A percentile compares a stretch with the other conserved stretches of the same genome.
Conservation (phyloP, 2,329 filamentous ascomycete species). For the Phaeophleospora eucalypticola region DNA sequence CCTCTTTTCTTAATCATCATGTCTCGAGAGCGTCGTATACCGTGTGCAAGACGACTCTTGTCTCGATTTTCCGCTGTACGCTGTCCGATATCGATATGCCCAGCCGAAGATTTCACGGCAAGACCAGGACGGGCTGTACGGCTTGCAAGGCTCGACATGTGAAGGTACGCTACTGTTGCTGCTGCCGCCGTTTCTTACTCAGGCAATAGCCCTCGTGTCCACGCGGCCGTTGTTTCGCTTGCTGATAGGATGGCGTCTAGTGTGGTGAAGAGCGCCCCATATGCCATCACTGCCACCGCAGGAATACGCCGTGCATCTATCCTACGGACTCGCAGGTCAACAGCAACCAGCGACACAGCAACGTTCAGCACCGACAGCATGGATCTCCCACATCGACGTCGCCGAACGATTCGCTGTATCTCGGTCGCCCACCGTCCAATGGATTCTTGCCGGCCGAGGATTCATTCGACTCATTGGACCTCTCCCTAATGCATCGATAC, state of each 20-base stretch:
- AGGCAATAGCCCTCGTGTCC: not conserved
- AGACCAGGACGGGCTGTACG: constrained; percentile 25
- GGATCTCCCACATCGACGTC: constrained; percentile 1
- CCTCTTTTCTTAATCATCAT: too few species aligned
- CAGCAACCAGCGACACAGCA: not conserved
- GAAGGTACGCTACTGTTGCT: constrained; percentile 20
- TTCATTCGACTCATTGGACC: constrained; percentile 25
- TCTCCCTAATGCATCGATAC: constrained; percentile 28
- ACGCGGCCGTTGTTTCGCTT: not conserved
- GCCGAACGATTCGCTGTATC: too few species aligned
- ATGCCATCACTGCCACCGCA: constrained; percentile 27
- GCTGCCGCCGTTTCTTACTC: not conserved
- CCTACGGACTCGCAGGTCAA: constrained; percentile 2
- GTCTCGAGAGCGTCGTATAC: too few species aligned
- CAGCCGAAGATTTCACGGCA: constrained; percentile 27
- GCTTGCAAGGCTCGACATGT: constrained; percentile 28
- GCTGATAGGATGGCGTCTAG: constrained; percentile 7
- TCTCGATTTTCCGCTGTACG: not conserved
- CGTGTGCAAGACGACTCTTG: not conserved
- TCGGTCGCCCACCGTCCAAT: not conserved
- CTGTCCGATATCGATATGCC: constrained; percentile 23
- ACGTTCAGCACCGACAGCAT: constrained; percentile 1
- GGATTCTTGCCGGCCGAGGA: not conserved
- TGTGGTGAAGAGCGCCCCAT: constrained; percentile 27
- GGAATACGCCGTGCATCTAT: constrained; percentile 23